Base-by-base conservation (phyloP, 2,329 filamentous ascomycete species). In the Blastomyces percursus region DNA sequence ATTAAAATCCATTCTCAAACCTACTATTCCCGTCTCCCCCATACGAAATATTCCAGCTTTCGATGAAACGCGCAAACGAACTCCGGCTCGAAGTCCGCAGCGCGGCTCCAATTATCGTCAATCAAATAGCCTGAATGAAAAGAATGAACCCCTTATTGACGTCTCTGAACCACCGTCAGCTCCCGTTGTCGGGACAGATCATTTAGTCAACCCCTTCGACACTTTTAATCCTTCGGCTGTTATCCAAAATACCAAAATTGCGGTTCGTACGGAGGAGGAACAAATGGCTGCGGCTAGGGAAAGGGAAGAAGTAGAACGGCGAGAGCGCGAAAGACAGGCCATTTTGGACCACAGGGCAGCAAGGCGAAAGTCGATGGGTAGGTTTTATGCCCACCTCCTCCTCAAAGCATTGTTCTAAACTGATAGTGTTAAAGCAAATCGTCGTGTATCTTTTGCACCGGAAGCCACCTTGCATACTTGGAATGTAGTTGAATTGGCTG, bases 381-480 rank as follows among this genome's bases (percentile, higher is more conserved):
- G 46, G 73, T 32, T 14, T 11, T 7, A 7, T 6, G 30, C 32
- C 24, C n/a, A n/a, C n/a, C 11, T 40, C 5, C 42, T 44, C 24
- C 19, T 24, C 32, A 11, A 4, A 21, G 21, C 3, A n/a, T 21
- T n/a, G 14, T 12, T 19, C 16, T 12, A 3, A 3, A 30, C 62
- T 58, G 63, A 61, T 16, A 38, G 61, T 55, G 44, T 61, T 44
- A 50, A 64, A 83, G 84, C 93, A 57, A 96, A 94, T 73, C 86
- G 94, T 70, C 86, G 94, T 71, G 94, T 99, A 42, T 97, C 93
- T 0, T 99, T 99, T 75, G 94, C 94, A 4, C 94, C 94, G 0
- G 94, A 99, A 76, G 94, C 94, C 14, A 99, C 94, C 3, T 81
- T 99, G 44, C 94, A 99, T 73, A 99, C 94, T 0, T 97, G 96